Evolutionary conservation across 768 basidiomycete species (phyloP), one percentile per base, ranked within the genome.

Genomic region (Boletus tomentosulus): DNA sequence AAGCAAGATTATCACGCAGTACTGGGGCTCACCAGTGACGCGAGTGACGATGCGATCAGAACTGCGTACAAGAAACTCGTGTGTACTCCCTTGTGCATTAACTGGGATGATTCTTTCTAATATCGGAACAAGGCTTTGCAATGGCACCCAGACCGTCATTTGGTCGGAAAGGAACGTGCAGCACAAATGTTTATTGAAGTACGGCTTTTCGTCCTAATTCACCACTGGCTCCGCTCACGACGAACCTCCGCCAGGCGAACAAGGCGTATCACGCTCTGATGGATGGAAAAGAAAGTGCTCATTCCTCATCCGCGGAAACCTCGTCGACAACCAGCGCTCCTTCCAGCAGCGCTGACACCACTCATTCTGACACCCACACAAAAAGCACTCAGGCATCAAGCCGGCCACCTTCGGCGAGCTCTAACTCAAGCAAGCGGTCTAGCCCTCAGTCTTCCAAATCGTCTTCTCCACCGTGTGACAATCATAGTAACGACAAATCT

Each of bases 61-160:
- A 70, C 74, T 48, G 83, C 84, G 13, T 87, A 87, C 71, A 84
- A 79, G 71, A 78, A 74, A 66, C 73, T 81, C 71, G 85, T 85
- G 71, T 61, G 72, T 65, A 28, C 39, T 54, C 49, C 34, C 50
- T 57, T 55, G 53, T 55, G 53, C 51, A 62, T 68, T 50, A 57
- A 11, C 61, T 48, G 51, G 43, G 49, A 57, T 54, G 44, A 55
- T 59, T 69, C 52, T 62, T 54, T 41, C 58, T 61, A 51, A 61
- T 22, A 31, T 48, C 33, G 30, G 9, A 56, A 35, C 31, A 57
- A 79, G 84, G 84, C 82, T 58, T 70, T 86, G 51, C 77, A 75
- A 62, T 87, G 84, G 83, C 84, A 86, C 59, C 84, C 84, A 57
- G 84, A 86, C 69, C 83, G 82, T 55, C 81, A 83, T 67, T 60